A percentile compares a stretch with the other conserved stretches of the same genome.
Evolutionary conservation across 164 flowering plant species (phyloP).

Genomic region (Aristolochia californica): DNA sequence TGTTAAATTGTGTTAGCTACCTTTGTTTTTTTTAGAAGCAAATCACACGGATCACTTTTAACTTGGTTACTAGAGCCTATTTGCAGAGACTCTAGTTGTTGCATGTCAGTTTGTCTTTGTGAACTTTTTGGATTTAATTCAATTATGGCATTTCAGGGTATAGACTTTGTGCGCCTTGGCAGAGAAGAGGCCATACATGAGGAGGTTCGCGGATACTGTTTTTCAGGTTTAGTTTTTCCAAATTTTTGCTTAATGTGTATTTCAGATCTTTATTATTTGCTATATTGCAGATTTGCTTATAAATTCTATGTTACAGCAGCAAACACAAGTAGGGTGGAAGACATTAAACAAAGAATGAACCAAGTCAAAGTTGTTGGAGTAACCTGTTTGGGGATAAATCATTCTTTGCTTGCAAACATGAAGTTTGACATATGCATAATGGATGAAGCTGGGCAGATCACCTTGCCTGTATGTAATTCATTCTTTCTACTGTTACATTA

Average conservation of each 20-base stretch:
- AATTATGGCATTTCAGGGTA: constrained; percentile 31
- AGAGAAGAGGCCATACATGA: constrained; percentile 75
- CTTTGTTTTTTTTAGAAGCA: no score
- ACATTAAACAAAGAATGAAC: constrained; percentile 48
- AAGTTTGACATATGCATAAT: constrained; percentile 92
- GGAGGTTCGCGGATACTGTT: constrained; percentile 59
- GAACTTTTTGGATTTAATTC: not conserved
- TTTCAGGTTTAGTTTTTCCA: constrained; percentile 50
- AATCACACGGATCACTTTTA: no score
- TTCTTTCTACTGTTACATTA: not conserved
- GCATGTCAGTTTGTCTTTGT: no score
- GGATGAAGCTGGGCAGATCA: constrained; percentile 99
- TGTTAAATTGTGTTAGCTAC: no score
- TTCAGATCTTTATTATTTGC: not conserved
- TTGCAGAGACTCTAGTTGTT: not conserved
- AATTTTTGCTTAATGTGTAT: not conserved
- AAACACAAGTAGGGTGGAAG: constrained; percentile 44
- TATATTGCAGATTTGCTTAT: constrained; percentile 3
- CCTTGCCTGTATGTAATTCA: constrained; percentile 66
- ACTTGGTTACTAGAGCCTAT: no score
- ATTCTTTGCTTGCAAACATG: constrained; percentile 74
- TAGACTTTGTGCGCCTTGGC: constrained; percentile 89
- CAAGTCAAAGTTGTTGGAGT: constrained; percentile 81
- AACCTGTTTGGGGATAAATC: constrained; percentile 84
- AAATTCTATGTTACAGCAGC: constrained; percentile 28